These are phyloP conservation scores for Aspergillus terreus DNA, from an alignment of 2,329 filamentous ascomycete genomes.

Conservation along the genomic window DNA sequence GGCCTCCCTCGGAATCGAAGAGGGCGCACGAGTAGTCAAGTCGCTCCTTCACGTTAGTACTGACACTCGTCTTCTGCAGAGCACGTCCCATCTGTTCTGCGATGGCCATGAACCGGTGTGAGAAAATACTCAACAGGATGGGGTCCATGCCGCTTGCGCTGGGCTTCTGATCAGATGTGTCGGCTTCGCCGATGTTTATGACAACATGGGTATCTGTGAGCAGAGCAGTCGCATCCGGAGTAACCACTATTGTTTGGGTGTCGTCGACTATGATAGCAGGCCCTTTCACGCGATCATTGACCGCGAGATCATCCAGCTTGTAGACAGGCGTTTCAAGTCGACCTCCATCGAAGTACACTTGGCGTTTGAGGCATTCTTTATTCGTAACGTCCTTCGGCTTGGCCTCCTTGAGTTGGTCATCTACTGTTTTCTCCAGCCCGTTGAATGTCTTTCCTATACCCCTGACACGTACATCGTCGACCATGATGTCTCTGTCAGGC, in stretches of 20 bases:
- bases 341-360: conserved; percentile 17
- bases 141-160: conserved; percentile 62
- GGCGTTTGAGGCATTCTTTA: conserved; percentile 25
- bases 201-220: conserved; percentile 38
- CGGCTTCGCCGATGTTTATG: conserved; percentile 2
- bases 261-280: conserved; percentile 37
- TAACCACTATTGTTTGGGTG: conserved; percentile 46
- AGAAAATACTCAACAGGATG: conserved; percentile 74
- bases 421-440: not conserved
- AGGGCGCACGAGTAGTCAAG: conserved; percentile 78
- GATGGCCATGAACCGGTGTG: conserved; percentile 80
- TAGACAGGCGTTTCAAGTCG: conserved; percentile 21
- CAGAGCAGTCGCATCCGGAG: conserved; percentile 36
- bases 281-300: conserved; percentile 17
- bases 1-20: conserved; percentile 68
- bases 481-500: conserved; percentile 26
- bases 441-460: conserved; percentile 20
- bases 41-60: conserved; percentile 76
- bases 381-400: not conserved
- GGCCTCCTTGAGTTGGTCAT: not conserved
- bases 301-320: conserved; percentile 19
- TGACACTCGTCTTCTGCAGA: conserved; percentile 72
- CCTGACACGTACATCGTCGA: conserved; percentile 38
- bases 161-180: conserved; percentile 18
- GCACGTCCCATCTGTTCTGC: conserved; percentile 80